phyloP scores from a whole-genome alignment of 2,329 filamentous ascomycete species.

The Ophiostoma novo-ulmi region DNA sequence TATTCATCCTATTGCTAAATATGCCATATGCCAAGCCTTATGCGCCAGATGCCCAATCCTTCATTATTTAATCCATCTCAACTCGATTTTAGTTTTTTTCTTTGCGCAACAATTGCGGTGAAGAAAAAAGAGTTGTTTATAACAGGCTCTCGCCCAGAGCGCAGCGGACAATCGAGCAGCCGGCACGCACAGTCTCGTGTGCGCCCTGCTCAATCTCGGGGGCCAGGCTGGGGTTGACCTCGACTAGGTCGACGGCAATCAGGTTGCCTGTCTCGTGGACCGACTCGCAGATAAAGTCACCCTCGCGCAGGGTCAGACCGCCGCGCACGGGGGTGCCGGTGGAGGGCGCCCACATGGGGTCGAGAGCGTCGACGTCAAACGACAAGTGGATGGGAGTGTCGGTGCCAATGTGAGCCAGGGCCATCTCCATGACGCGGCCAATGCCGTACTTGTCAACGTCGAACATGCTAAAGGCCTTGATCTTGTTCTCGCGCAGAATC shows the following conservation, averaged over 20 bases:
- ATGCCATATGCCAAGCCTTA: neutral
- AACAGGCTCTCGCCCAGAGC: slow-evolving; percentile 87
- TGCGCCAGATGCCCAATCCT: slow-evolving; percentile 5
- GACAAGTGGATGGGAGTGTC: slow-evolving; percentile 96
- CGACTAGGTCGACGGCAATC: slow-evolving; percentile 74
- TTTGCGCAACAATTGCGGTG: too few species aligned
- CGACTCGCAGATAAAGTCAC: slow-evolving; percentile 91
- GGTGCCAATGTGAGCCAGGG: slow-evolving; percentile 86
- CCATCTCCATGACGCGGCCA: slow-evolving; percentile 95
- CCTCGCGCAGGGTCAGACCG: slow-evolving; percentile 87
- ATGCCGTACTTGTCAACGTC: slow-evolving; percentile 93
- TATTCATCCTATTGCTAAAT: neutral
- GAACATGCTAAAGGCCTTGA: slow-evolving; percentile 98
- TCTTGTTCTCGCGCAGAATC: slow-evolving; percentile 78
- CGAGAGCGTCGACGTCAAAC: slow-evolving; percentile 93
- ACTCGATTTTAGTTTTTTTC: neutral
- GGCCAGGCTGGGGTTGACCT: slow-evolving; percentile 71
- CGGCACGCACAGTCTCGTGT: slow-evolving; percentile 80
- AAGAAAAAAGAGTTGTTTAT: slow-evolving; percentile 38
- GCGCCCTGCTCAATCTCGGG: slow-evolving; percentile 58
- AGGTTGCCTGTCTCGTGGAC: slow-evolving; percentile 75
- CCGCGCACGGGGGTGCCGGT: slow-evolving; percentile 93
- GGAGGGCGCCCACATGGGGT: slow-evolving; percentile 92
- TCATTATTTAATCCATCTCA: slow-evolving; percentile 1
- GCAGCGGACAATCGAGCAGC: slow-evolving; percentile 85